Evolutionary conservation across 1,139 yeast genomes (phyloP), one percentile per base, ranked within the genome.

Genomic region (Magnusiomyces magnusii): DNA sequence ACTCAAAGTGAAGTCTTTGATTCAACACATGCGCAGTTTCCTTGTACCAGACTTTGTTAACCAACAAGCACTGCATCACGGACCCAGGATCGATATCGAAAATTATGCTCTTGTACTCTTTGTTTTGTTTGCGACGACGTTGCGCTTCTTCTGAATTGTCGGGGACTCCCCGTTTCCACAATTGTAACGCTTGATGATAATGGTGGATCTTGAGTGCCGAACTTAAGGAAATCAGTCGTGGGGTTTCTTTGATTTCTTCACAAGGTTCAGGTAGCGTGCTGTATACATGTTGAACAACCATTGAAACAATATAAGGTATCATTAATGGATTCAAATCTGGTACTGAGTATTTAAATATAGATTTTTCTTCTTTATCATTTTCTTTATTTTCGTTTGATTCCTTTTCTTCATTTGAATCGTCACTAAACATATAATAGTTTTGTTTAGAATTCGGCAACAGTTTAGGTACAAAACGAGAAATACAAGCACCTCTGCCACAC

Each of bases 281-380:
- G 59, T 86, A 88, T 17, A 88, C 84, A 69, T 76, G 82, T 27
- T 76, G 75, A 31, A 90, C 67, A 19, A 91, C 87, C 60, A 78
- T 76, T 63, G 78, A 73, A 23, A 90, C 76, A 59, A 91, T 85
- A 70, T 91, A 97, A 0, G 97, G 96, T 23, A 86, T 83, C 2
- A 47, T 3, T 19, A 47, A 15, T 2, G 51, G 34, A 47, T 47
- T 25, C 2, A n/a, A n/a, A n/a, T n/a, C n/a, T n/a, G n/a, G n/a
- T n/a, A n/a, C n/a, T n/a, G n/a, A n/a, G n/a, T n/a, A n/a, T n/a
- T n/a, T n/a, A n/a, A n/a, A n/a, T n/a, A n/a, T n/a, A n/a, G n/a
- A n/a, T n/a, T n/a, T n/a, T n/a, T n/a, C n/a, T n/a, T n/a, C n/a
- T n/a, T n/a, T n/a, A n/a, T n/a, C n/a, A n/a, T n/a, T n/a, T n/a